phyloP scores from a whole-genome alignment of 257 asterid species.

The Nemophila menziesii region DNA sequence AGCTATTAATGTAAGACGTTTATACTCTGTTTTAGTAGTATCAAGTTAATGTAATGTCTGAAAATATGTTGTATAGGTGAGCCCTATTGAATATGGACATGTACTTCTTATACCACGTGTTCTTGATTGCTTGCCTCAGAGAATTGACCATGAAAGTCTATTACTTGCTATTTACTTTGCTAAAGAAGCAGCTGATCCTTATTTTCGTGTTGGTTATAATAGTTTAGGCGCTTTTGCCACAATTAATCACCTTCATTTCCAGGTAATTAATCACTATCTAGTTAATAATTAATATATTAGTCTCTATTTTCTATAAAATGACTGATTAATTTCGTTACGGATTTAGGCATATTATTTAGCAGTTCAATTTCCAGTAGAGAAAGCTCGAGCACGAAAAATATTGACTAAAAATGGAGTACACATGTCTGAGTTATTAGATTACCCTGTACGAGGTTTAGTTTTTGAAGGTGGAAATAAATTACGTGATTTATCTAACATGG shows the following conservation, averaged over 20 bases:
- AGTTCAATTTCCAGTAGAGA: constrained; percentile 58
- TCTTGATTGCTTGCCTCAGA: constrained; percentile 54
- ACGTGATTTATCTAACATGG: constrained; percentile 33
- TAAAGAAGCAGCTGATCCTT: constrained; percentile 48
- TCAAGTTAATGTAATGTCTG: constrained; percentile 1
- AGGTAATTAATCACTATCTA: constrained; percentile 24
- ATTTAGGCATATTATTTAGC: constrained; percentile 58
- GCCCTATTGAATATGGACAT: constrained; percentile 83
- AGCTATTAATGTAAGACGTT: constrained; percentile 50
- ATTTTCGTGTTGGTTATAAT: constrained; percentile 62
- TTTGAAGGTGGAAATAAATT: constrained; percentile 46
- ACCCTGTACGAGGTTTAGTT: constrained; percentile 52
- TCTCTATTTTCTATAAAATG: not conserved
- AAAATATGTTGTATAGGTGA: constrained; percentile 32
- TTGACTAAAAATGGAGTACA: constrained; percentile 30
- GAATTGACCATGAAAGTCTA: constrained; percentile 39
- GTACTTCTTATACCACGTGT: constrained; percentile 63
- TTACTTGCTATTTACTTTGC: constrained; percentile 46
- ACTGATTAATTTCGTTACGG: not conserved
- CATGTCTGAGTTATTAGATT: constrained; percentile 48
- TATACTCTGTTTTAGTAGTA: not conserved
- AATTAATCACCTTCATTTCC: constrained; percentile 78
- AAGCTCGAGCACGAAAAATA: constrained; percentile 35
- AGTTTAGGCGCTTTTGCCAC: constrained; percentile 83
- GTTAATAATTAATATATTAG: not conserved